Evolutionary conservation across 192 early-diverging fungal species (phyloP), one percentile per base, ranked within the genome.

Genomic region (Linnemannia elongata): DNA sequence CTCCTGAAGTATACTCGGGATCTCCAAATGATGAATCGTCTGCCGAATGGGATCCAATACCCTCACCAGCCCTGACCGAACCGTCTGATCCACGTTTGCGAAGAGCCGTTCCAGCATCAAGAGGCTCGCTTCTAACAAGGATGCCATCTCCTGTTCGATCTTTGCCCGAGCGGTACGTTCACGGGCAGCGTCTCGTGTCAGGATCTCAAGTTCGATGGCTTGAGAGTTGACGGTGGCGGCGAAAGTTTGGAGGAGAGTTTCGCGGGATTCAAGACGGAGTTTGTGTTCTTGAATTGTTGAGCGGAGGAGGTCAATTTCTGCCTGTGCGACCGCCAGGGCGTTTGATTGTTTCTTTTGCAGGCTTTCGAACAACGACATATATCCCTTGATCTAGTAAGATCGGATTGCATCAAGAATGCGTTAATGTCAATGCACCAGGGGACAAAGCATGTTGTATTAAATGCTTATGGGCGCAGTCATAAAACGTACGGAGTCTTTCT

Each of bases 341-440:
- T 81, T 87, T 18, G 80, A 42, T 78, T 87, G 85, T 27, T 87
- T 87, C 76, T 81, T 87, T 81, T 87, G 85, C 22, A 87, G 57
- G 24, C 75, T 81, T 73, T 87, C 85, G 72, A 81, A 87, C 12
- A 87, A 54, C 4, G 85, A 87, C 85, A 87, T 87, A 49, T 87
- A 87, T 18, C 76, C 75, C 44, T 81, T 87, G 79, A 81, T 81
- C 85, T 87, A 60, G 20, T 35, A 36, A 8, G 15, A 6, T 44
- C 0, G 15, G 27, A 77, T 69, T 68, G 33, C 36, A 60, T 27
- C 8, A 10, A 45, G 15, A 71, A 45, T 42, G 15, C 47, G 47
- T 30, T 13, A 74, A 22, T 22, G 22, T 22, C 6, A 63, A 63
- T 18, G 73, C 1, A 42, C 10, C 35, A 49, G 49, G 17, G 44